Percentiles rank a stretch among this genome's conserved stretches.
Conservation (phyloP, 2,329 filamentous ascomycete species). For the Elsinoe fawcettii region DNA sequence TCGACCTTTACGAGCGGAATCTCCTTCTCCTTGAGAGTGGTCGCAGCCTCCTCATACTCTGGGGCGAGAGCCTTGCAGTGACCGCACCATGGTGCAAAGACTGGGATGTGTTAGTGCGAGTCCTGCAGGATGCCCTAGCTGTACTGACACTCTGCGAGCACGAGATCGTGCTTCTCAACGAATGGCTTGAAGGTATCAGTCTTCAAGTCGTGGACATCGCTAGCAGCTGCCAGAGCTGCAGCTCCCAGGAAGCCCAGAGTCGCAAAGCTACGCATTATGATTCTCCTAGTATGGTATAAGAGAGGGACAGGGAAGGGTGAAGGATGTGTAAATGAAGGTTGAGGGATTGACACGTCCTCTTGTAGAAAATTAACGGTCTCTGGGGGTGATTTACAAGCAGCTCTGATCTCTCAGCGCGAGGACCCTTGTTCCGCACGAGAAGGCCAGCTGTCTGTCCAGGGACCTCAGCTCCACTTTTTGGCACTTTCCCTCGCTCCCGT, state of each 20-base stretch:
- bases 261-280: conserved; percentile 23
- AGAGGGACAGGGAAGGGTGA: conserved; percentile 7
- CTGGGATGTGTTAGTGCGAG: conserved; percentile 34
- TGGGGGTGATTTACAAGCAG: conserved; percentile 9
- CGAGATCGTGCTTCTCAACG: conserved; percentile 75
- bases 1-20: conserved; percentile 82
- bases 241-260: conserved; percentile 39
- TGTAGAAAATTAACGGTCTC: background rate
- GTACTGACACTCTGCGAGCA: conserved; percentile 82
- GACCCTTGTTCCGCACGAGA: conserved; percentile 5
- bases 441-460: conserved; percentile 1
- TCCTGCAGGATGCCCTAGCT: background rate
- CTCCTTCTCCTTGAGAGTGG: conserved; percentile 76
- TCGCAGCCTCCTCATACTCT: conserved; percentile 83
- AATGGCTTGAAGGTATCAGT: conserved; percentile 82
- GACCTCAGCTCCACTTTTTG: background rate
- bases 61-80: conserved; percentile 98
- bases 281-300: background rate
- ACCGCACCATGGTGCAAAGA: conserved; percentile 94
- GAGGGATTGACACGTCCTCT: conserved; percentile 5
- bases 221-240: conserved; percentile 58
- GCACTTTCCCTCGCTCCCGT: background rate
- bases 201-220: conserved; percentile 78
- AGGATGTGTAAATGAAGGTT: conserved; percentile 2
- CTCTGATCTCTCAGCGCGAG: background rate